Evolutionary conservation across 176 grass and related monocot species (phyloP), one percentile per base, ranked within the genome.

Genomic region (Carex littledalei): DNA sequence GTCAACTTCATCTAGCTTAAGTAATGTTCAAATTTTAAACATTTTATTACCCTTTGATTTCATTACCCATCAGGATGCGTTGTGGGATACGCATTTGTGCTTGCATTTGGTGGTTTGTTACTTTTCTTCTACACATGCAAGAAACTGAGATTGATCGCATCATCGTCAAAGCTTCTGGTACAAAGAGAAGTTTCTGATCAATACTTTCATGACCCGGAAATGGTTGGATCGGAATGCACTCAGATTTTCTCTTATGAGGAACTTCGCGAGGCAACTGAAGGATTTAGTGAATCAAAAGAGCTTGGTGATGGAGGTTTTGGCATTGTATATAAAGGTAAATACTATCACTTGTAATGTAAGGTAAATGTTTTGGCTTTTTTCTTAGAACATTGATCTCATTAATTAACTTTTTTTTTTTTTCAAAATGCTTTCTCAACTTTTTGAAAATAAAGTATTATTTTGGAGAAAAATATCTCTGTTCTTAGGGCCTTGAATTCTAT

Each of bases 251-350:
- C 89, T 41, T 94, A 91, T 1, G 90, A 94, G 21, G 92, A 97
- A 56, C 94, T 97, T 64, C 84, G 87, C 68, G 81, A 86, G 76
- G 94, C 90, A 79, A 97, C 94, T 24, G 58, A 89, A 86, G 85
- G 89, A 55, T 97, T 97, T 82, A 89, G 85, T 87, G 70, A 79
- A 3, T 92, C 84, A 0, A 94, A 87, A 52, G 89, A 94, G 64
- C 92, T 97, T 29, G 94, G 94, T 61, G 94, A 91, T 67, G 94
- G 94, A 63, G 94, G 94, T 47, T 97, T 97, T 53, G 92, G 94
- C 52, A 91, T 84, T 80, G 92, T 97, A 54, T 97, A 94, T 47
- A 90, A 88, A 94, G 94, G 94, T 94, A 37, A 43, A 52, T 39
- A 22, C n/a, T 7, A 29, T 72, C 16, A 70, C 67, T 12, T 7